A percentile compares a stretch with the other conserved stretches of the same genome.
These are phyloP conservation scores for Wickerhamomyces sp. DNA, from an alignment of 1,139 yeast genomes.

Conservation along the genomic window DNA sequence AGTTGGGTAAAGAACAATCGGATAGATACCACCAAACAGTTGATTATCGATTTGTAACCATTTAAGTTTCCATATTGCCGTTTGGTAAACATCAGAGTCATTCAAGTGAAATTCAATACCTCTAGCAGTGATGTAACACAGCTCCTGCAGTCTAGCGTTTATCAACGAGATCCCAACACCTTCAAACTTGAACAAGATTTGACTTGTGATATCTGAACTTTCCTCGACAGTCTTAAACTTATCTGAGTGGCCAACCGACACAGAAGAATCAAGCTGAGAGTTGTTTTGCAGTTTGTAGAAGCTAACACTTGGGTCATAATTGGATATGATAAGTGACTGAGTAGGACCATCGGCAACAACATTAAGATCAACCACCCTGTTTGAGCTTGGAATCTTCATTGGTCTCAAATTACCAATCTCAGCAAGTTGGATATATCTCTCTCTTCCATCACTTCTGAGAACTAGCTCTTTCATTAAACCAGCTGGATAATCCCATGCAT, in stretches of 20 bases:
- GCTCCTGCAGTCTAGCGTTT: slow-evolving; percentile 65
- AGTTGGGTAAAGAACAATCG: slow-evolving; percentile 87
- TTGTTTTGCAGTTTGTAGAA: slow-evolving; percentile 47
- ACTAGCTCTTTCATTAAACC: slow-evolving; percentile 80
- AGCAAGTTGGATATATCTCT: slow-evolving; percentile 76
- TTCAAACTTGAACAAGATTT: slow-evolving; percentile 63
- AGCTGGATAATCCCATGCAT: slow-evolving; percentile 96
- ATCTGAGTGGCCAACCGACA: slow-evolving; percentile 37
- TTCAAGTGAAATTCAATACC: slow-evolving; percentile 80
- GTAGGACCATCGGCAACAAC: slow-evolving; percentile 97
- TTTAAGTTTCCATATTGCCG: slow-evolving; percentile 72
- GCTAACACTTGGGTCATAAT: slow-evolving; percentile 74
- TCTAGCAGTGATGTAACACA: slow-evolving; percentile 73
- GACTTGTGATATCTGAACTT: slow-evolving; percentile 64
- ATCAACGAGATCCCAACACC: slow-evolving; percentile 89
- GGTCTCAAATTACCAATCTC: slow-evolving; percentile 92
- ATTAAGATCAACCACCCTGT: slow-evolving; percentile 71
- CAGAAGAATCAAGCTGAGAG: slow-evolving; percentile 20
- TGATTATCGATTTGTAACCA: slow-evolving; percentile 97
- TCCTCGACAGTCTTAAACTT: slow-evolving; percentile 61
- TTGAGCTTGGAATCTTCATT: slow-evolving; percentile 59
- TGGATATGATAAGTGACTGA: slow-evolving; percentile 78
- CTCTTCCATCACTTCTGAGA: slow-evolving; percentile 65
- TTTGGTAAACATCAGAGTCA: slow-evolving; percentile 81
- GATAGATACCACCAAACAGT: slow-evolving; percentile 81